Base-by-base conservation (phyloP, 371 early-diverging fungal genomes). In the Chytridium lagenaria region DNA sequence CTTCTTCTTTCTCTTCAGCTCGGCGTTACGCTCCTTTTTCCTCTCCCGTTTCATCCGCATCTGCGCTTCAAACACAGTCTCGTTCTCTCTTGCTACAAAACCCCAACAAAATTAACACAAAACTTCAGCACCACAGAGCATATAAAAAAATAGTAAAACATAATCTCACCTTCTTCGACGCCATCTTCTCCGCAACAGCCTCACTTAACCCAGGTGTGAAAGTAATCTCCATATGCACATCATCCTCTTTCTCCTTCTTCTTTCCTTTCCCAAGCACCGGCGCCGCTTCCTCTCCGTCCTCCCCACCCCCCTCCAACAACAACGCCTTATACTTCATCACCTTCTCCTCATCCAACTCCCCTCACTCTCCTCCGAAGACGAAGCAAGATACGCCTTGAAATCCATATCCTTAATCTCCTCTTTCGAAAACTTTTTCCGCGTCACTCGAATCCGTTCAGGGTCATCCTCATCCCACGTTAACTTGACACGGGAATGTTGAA, bases 381-480 rank as follows among this genome's bases (percentile, higher is more conserved):
- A 92, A 12, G 97, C 98, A 64, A 98, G 75, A 67, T 95, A 95
- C 0, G 92, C 90, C 67, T 90, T 88, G 75, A 97, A 97, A 78
- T 98, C 95, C 89, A 96, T 90, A 3, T 91, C 89, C 59, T 94
- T 89, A n/a, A 98, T 63, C 50, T 97, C 96, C 31, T 94, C 90
- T 70, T 93, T 91, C 0, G 92, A 91, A 75, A 97, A 94, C 59
- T 90, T 90, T 50, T 92, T 90, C 12, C 93, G 88, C 0, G 92
- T 95, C 12, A 93, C 75, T 57, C 89, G 86, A 19, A 90, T 84
- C 49, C 98, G 90, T 50, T 93, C 92, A 1, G 92, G 89, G 76
- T 96, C 98, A 68, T 98, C 98, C 26, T 92, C 90, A 68, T 99
- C 99, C 99, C 99, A 99, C 0, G 96, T 96, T 39, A 99, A 83